phyloP scores from a whole-genome alignment of 352 stramenopile species.

The Globisporangium canariense region DNA sequence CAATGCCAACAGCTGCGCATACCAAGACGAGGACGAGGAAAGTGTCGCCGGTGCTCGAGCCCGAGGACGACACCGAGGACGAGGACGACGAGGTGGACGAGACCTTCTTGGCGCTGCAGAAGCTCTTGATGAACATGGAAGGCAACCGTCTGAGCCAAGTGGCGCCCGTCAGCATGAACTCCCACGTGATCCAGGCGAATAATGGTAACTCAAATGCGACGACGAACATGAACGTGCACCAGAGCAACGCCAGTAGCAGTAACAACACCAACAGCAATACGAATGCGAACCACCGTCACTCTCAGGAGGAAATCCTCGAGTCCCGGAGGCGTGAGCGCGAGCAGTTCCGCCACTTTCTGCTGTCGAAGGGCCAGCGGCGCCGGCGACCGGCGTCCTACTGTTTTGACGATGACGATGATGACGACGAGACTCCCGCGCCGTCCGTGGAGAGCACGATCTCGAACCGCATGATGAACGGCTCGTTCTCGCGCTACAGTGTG shows the following conservation, averaged over 20 bases:
- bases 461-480: constrained; percentile 78
- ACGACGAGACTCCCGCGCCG: constrained; percentile 44
- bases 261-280: constrained; percentile 13
- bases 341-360: constrained; percentile 59
- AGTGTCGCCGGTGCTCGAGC: constrained; percentile 31
- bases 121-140: constrained; percentile 66
- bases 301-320: constrained; percentile 76
- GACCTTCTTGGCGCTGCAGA: constrained; percentile 76
- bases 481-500: constrained; percentile 71
- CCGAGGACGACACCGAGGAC: constrained; percentile 34
- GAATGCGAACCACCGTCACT: constrained; percentile 22
- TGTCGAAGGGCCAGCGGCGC: constrained; percentile 38
- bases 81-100: constrained; percentile 76
- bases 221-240: constrained; percentile 11
- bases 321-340: constrained; percentile 60
- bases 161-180: constrained; percentile 12
- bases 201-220: neutral
- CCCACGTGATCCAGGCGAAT: constrained; percentile 11
- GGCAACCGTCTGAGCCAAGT: constrained; percentile 27
- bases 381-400: constrained; percentile 50
- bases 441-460: constrained; percentile 81
- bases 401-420: constrained; percentile 68
- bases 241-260: constrained; percentile 10
- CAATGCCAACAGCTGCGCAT: neutral
- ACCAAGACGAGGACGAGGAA: constrained; percentile 38